Conservation (phyloP, 2,329 filamentous ascomycete species). For the Colletotrichum musae region DNA sequence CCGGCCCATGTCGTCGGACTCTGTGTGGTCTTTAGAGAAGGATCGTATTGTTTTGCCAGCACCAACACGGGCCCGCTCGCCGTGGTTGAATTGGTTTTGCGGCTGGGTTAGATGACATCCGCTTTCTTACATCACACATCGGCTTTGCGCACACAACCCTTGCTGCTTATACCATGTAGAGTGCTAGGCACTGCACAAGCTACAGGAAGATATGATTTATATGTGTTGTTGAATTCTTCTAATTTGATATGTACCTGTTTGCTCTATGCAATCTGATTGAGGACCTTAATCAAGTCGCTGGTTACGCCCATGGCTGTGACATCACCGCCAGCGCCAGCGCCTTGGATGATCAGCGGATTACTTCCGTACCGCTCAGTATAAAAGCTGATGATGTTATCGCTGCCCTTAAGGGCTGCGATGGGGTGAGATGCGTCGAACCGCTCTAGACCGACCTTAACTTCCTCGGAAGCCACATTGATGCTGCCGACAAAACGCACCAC, state of each 20-base stretch:
- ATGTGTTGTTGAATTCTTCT: neutral
- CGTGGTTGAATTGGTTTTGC: conserved; percentile 34
- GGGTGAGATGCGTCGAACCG: conserved; percentile 90
- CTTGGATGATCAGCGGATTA: conserved; percentile 94
- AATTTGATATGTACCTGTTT: neutral
- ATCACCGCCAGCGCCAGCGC: conserved; percentile 92
- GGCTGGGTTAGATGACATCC: conserved; percentile 24
- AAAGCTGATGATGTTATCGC: conserved; percentile 99
- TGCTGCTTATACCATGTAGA: too few relatives aligned
- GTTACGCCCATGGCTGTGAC: conserved; percentile 99
- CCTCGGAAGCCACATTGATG: conserved; percentile 85
- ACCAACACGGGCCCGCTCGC: neutral
- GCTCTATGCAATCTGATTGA: conserved; percentile 75
- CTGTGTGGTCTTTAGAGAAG: conserved; percentile 21
- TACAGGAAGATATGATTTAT: too few relatives aligned
- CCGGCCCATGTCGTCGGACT: conserved; percentile 17
- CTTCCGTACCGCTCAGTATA: conserved; percentile 95
- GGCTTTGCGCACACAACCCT: too few relatives aligned
- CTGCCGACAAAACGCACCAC: conserved; percentile 95
- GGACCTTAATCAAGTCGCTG: conserved; percentile 90
- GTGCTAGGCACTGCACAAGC: too few relatives aligned
- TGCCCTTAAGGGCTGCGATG: conserved; percentile 95
- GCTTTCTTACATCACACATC: too few relatives aligned
- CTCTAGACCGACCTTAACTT: conserved; percentile 93
- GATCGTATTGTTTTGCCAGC: neutral